Percentiles rank a stretch among this genome's conserved stretches.
Evolutionary conservation across 1,139 yeast genomes (phyloP).

Genomic region (Candida sanyaensis): DNA sequence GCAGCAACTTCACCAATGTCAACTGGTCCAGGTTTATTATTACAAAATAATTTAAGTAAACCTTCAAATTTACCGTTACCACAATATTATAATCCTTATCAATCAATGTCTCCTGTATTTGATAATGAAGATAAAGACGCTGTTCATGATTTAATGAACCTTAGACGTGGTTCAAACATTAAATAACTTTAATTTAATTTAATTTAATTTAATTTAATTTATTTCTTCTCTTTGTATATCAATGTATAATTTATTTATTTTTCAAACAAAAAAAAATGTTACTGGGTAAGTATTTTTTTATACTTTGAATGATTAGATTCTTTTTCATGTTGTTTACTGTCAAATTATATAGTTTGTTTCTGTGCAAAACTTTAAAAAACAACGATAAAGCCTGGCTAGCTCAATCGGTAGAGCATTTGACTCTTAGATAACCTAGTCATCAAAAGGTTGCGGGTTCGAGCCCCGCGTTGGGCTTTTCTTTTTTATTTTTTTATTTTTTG

Average conservation of each 20-base stretch:
- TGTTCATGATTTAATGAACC: conserved; percentile 13
- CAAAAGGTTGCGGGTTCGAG: conserved; percentile 55
- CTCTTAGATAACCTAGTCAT: conserved; percentile 24
- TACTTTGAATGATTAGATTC: no score
- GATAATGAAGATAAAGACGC: conserved; percentile 11
- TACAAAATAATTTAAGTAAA: background rate
- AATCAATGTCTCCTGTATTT: conserved; percentile 3
- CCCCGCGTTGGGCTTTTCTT: conserved; percentile 48
- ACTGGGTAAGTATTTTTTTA: no score
- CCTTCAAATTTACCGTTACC: conserved; percentile 3
- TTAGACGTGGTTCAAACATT: conserved; percentile 10
- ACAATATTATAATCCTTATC: conserved; percentile 5
- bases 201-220: no score
- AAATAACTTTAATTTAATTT: background rate
- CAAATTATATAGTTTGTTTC: background rate
- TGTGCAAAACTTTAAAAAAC: background rate
- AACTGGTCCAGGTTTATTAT: background rate
- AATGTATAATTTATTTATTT: background rate
- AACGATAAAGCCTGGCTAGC: conserved; percentile 24
- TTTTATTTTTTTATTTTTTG: no score
- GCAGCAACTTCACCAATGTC: background rate
- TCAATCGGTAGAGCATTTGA: conserved; percentile 34
- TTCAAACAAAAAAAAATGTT: no score
- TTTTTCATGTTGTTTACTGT: no score
- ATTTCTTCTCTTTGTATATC: background rate